Base-by-base conservation (phyloP, 345 rosid species). In the Schrenkiella parvula region DNA sequence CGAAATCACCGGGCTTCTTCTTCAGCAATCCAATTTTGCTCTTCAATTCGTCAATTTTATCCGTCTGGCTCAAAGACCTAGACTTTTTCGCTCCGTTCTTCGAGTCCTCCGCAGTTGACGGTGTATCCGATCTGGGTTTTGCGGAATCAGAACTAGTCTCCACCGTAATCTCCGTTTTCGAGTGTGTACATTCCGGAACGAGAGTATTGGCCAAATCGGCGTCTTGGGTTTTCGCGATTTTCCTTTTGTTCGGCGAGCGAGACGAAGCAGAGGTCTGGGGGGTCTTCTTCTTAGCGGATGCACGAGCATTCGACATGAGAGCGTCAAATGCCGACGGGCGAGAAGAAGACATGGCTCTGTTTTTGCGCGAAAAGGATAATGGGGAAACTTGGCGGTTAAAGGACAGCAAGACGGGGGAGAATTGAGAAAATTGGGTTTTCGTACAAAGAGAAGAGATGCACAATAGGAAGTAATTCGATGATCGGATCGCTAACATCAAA, bases 281-380 rank as follows among this genome's bases (percentile, higher is more conserved):
- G 2, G 65, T 74, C 29, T 75, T 75, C 69, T 86, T 84, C 80
- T 80, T 80, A 6, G 73, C 88, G 47, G 86, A 84, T 44, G 92
- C 84, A 11, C 95, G 96, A 13, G 96, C 93, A 6, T 54, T 72
- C 63, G 98, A 83, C 97, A 91, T 95, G 61, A 95, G 91, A 44
- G 85, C 82, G 51, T 89, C 97, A 80, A 95, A 91, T 47, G 91
- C 97, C 6, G 91, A 86, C 31, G 88, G 97, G 19, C 84, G 88
- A 19, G 86, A 80, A 11, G 82, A 73, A 41, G 78, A 76, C 56
- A 79, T 76, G 57, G 73, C 77, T 61, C 66, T 75, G 59, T 34
- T 44, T 14, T 18, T 52, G 14, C 23, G 15, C 32, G 68, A 50
- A 8, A 22, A 28, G 3, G 47, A 44, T 7, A 47, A 56, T 21